Evolutionary conservation across 768 basidiomycete genomes (phyloP).

Genomic region (Fibroporia radiculosa): DNA sequence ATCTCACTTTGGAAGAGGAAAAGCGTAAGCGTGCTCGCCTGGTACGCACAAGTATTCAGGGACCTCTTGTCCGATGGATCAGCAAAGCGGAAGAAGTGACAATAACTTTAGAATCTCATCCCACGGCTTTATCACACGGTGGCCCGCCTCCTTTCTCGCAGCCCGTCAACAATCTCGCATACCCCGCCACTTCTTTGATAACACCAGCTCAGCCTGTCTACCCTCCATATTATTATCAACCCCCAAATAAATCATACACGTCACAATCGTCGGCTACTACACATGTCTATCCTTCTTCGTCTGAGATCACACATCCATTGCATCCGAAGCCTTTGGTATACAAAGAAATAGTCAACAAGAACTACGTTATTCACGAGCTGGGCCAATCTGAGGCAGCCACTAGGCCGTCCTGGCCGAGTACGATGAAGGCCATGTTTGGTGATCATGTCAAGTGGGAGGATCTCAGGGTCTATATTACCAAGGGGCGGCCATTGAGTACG

Average conservation of each 20-base stretch:
- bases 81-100: slow-evolving; percentile 55
- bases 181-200: background rate
- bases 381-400: slow-evolving; percentile 36
- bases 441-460: slow-evolving; percentile 78
- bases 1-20: slow-evolving; percentile 75
- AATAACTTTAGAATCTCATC: slow-evolving; percentile 31
- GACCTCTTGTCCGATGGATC: slow-evolving; percentile 65
- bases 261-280: background rate
- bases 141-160: background rate
- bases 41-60: slow-evolving; percentile 52
- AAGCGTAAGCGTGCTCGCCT: slow-evolving; percentile 63
- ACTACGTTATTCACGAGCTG: slow-evolving; percentile 65
- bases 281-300: background rate
- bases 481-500: slow-evolving; percentile 52
- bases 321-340: slow-evolving; percentile 26
- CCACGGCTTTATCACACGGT: too few relatives aligned
- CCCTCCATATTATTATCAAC: background rate
- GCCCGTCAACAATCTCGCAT: background rate
- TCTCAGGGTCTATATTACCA: slow-evolving; percentile 54
- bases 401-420: slow-evolving; percentile 60
- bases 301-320: slow-evolving; percentile 2
- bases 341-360: slow-evolving; percentile 50
- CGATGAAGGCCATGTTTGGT: slow-evolving; percentile 81
- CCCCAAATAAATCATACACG: background rate
- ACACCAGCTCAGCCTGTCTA: background rate